Evolutionary conservation across 2,329 filamentous ascomycete genomes (phyloP), one percentile per base, ranked within the genome.

Genomic region (Trichoderma sp.): DNA sequence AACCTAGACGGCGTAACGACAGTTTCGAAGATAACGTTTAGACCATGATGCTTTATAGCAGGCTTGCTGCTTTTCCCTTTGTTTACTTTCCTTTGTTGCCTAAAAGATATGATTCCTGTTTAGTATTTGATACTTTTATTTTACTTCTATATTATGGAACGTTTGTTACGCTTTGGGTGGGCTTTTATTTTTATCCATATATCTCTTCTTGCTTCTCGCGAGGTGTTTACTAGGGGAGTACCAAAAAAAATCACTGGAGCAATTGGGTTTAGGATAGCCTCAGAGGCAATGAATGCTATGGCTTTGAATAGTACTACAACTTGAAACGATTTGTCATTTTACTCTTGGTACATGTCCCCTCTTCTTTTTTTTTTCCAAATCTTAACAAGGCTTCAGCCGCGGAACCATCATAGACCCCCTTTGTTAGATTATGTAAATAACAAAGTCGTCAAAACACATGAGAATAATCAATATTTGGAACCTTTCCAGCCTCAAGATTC

Each of bases 21-120:
- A 70, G 68, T n/a, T 28, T 71, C 12, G 68, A 70, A 56, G 47
- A 58, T 6, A 57, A 57, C 12, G 60, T 63, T 8, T 71, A 71
- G 56, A 21, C 15, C 7, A 34, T 26, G 57, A 21, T 21, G 28
- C 53, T 34, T 3, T 36, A n/a, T 56, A 15, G 8, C n/a, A 26
- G 57, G 11, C 53, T 18, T 67, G 6, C 2, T 34, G 26, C 60
- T 4, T 51, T 62, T 18, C 6, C 43, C 14, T 62, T 36, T 53
- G 26, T 43, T 30, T 11, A 28, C 9, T 47, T 43, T 24, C 18
- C 43, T 32, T 34, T 56, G 26, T 43, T 24, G 4, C 4, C 18
- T 32, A 21, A 61, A 58, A 39, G 32, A 34, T 36, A n/a, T 47
- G 12, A 26, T 70, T 61, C 26, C 53, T 12, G 39, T 61, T 61